Conservation (phyloP, 2,329 filamentous ascomycete species). For the Claviceps digitariae region DNA sequence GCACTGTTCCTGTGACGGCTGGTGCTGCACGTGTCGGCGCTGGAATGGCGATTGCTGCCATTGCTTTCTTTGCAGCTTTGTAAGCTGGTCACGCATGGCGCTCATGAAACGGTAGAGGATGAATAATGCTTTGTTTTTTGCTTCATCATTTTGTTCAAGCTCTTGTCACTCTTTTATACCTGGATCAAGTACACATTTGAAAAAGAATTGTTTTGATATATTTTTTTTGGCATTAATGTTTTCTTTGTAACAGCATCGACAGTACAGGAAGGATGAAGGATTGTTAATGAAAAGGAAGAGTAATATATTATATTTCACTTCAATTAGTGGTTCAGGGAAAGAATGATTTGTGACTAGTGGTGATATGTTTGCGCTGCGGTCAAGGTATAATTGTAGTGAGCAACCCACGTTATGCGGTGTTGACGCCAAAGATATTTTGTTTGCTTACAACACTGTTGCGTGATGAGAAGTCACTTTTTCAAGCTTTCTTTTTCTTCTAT, state of each 20-base stretch:
- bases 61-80: conserved; percentile 31
- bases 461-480: no score
- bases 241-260: neutral
- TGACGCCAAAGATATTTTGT: no score
- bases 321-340: no score
- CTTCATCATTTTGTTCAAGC: neutral
- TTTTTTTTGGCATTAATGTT: neutral
- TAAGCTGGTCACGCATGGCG: conserved; percentile 19
- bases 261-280: no score
- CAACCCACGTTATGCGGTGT: no score
- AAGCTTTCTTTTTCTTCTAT: no score
- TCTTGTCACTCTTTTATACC: neutral
- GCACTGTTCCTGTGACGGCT: conserved; percentile 23
- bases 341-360: no score
- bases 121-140: neutral
- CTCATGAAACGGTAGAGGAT: neutral
- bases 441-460: no score
- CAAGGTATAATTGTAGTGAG: no score
- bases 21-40: conserved; percentile 26
- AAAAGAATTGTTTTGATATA: neutral
- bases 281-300: no score
- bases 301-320: no score
- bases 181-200: neutral
- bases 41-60: conserved; percentile 30
- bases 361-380: no score